Evolutionary conservation across 495 filamentous ascomycete genomes (phyloP).

Genomic region (Letharia lupina): DNA sequence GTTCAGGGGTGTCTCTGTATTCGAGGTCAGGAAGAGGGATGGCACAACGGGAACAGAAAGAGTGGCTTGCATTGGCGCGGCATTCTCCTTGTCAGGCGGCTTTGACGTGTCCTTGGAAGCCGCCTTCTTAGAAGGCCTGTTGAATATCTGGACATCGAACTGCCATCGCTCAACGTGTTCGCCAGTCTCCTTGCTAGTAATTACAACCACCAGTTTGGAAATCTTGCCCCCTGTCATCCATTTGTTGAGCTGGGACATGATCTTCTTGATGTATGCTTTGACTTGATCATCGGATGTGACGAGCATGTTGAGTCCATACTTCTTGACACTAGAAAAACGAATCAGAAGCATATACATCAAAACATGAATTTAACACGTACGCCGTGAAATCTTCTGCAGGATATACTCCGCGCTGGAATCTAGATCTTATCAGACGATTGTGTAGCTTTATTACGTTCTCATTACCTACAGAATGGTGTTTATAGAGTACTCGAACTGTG

Average conservation of each 20-base stretch:
- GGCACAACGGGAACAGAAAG: neutral
- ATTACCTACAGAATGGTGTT: conserved; percentile 72
- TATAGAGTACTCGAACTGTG: conserved; percentile 92
- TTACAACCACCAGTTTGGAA: conserved; percentile 89
- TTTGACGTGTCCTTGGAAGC: conserved; percentile 35
- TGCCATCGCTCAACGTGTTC: conserved; percentile 97
- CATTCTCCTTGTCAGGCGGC: conserved; percentile 54
- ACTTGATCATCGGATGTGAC: conserved; percentile 95
- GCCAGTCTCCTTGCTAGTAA: conserved; percentile 91
- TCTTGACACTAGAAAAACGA: conserved; percentile 61
- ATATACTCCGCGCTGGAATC: conserved; percentile 94
- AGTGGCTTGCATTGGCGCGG: conserved; percentile 42
- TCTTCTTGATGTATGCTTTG: conserved; percentile 97
- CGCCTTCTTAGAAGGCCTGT: conserved; percentile 46
- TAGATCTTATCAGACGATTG: conserved; percentile 24
- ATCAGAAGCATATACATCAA: conserved; percentile 14
- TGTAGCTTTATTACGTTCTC: neutral
- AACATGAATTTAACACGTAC: conserved; percentile 40
- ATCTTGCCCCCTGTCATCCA: conserved; percentile 98
- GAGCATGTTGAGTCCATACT: conserved; percentile 99
- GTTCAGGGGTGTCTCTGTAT: conserved; percentile 20
- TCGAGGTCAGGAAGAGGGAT: conserved; percentile 5
- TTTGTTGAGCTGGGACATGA: conserved; percentile 89
- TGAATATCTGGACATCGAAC: conserved; percentile 83
- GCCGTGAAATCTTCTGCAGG: conserved; percentile 96